A percentile compares a stretch with the other conserved stretches of the same genome.
These are phyloP conservation scores for Larix kaempferi DNA, from an alignment of 75 land plant genomes.

Conservation along the genomic window DNA sequence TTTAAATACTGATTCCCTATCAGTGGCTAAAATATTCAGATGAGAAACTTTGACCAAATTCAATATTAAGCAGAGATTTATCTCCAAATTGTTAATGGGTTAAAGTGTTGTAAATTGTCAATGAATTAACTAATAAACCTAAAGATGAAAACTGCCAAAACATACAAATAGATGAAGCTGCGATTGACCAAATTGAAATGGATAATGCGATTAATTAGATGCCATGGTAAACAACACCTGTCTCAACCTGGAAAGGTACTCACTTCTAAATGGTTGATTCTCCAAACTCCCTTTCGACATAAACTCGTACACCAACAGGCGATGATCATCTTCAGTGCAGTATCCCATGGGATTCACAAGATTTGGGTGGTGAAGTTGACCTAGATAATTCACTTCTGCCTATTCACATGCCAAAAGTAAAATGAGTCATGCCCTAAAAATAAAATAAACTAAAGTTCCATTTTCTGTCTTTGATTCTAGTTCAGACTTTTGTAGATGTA, in stretches of 20 bases:
- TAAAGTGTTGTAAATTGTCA: too few relatives aligned
- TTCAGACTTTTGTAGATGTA: not conserved
- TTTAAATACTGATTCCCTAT: not conserved
- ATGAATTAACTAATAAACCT: not conserved
- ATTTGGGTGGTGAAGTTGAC: conserved; percentile 61
- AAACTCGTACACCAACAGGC: conserved; percentile 71
- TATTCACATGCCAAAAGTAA: conserved; percentile 15
- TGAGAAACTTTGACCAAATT: not conserved
- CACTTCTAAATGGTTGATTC: conserved; percentile 57
- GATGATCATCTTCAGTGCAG: conserved; percentile 55
- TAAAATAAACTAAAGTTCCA: not conserved
- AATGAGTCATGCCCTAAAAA: conserved; percentile 3
- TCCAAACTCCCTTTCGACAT: conserved; percentile 63
- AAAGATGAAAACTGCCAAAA: not conserved
- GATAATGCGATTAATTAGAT: not conserved
- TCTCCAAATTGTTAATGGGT: not conserved
- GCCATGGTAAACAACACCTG: not conserved
- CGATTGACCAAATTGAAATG: not conserved
- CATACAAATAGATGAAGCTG: not conserved
- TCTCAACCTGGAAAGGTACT: conserved; percentile 9
- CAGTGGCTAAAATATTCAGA: not conserved
- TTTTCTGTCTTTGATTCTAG: not conserved
- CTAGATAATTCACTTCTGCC: conserved; percentile 55
- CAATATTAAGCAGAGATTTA: not conserved
- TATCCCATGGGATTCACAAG: conserved; percentile 61